These are phyloP conservation scores for Trypanosoma congolense DNA, from an alignment of 208 protist genomes.

Conservation along the genomic window DNA sequence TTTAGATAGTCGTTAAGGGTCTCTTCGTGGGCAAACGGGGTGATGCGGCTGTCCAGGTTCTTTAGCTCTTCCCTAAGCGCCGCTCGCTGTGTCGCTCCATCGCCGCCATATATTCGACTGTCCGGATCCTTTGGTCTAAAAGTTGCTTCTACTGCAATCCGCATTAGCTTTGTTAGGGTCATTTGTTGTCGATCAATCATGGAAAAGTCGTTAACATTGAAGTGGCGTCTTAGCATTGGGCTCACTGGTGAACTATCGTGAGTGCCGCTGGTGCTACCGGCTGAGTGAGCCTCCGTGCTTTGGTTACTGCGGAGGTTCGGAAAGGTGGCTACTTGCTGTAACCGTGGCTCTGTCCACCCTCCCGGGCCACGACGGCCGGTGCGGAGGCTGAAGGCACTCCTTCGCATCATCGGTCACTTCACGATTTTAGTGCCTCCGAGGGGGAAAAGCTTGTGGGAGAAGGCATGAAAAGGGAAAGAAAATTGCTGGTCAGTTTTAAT, in stretches of 20 bases:
- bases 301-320: too few relatives aligned
- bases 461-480: background rate
- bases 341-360: slow-evolving; percentile 42
- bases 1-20: slow-evolving; percentile 65
- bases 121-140: slow-evolving; percentile 64
- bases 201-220: slow-evolving; percentile 52
- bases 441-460: background rate
- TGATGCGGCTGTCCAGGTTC: slow-evolving; percentile 58
- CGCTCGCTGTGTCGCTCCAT: slow-evolving; percentile 44
- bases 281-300: too few relatives aligned
- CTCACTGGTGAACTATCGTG: too few relatives aligned
- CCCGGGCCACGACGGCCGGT: slow-evolving; percentile 61
- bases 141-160: slow-evolving; percentile 48
- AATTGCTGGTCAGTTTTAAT: too few relatives aligned
- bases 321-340: slow-evolving; percentile 10
- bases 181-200: slow-evolving; percentile 47
- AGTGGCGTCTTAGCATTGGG: slow-evolving; percentile 30
- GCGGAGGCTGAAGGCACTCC: slow-evolving; percentile 21
- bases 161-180: slow-evolving; percentile 46
- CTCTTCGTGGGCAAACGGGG: slow-evolving; percentile 57
- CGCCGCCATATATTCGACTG: slow-evolving; percentile 57
- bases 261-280: too few relatives aligned
- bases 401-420: slow-evolving; percentile 9
- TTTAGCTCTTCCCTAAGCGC: slow-evolving; percentile 73
- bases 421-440: background rate